phyloP scores from a whole-genome alignment of 2,329 filamentous ascomycete species.

The Curvularia verruculosa region DNA sequence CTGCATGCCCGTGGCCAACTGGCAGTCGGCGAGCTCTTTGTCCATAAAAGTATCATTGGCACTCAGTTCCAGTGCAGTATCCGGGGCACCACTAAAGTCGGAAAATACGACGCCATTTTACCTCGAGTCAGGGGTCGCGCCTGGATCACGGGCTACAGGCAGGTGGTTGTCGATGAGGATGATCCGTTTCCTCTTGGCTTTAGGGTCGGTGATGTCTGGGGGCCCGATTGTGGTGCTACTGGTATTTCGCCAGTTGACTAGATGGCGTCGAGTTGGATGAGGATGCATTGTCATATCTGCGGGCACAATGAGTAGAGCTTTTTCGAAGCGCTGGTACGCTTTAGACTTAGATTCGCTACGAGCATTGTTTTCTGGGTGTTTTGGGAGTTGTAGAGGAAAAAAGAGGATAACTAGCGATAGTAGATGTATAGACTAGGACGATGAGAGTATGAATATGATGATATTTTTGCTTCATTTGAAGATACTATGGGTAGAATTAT shows the following conservation, averaged over 20 bases:
- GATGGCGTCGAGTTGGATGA: neutral
- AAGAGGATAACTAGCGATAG: neutral
- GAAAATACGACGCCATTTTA: slow-evolving; percentile 49
- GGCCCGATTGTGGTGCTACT: neutral
- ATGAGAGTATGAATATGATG: neutral
- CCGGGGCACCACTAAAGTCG: slow-evolving; percentile 48
- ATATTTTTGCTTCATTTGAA: neutral
- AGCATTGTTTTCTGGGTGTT: neutral
- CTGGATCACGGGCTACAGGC: slow-evolving; percentile 56
- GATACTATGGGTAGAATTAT: neutral
- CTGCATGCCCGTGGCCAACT: slow-evolving; percentile 52
- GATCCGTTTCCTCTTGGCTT: slow-evolving; percentile 55
- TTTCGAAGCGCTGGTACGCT: neutral
- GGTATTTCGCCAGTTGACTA: neutral
- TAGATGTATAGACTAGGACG: neutral
- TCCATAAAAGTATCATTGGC: slow-evolving; percentile 52
- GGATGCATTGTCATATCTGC: neutral
- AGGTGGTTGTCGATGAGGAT: slow-evolving; percentile 52
- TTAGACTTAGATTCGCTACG: neutral
- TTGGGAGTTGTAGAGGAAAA: neutral
- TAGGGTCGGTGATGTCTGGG: slow-evolving; percentile 44
- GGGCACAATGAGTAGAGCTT: neutral
- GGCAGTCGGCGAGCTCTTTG: slow-evolving; percentile 46
- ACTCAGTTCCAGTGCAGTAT: slow-evolving; percentile 53
- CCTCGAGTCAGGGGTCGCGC: slow-evolving; percentile 53